Evolutionary conservation across 805 yeast species (phyloP), one percentile per base, ranked within the genome.

Genomic region (Pichia californica): DNA sequence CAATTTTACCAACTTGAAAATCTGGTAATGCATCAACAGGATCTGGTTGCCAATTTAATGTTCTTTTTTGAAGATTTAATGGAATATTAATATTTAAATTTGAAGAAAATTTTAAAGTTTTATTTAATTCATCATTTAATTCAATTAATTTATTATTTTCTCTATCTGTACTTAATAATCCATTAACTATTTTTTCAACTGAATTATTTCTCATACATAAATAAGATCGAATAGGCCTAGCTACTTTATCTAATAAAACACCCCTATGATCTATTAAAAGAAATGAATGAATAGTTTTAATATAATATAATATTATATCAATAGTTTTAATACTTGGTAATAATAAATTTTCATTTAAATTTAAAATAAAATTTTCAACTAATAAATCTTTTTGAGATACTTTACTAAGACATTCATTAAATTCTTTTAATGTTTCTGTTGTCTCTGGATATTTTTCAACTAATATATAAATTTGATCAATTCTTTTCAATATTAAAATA

Each of bases 1-100:
- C 73, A 19, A 74, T 77, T 36, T 72, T 70, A 10, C 71, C 73
- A 47, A 77, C 76, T 36, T 76, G 73, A 64, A 84, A 88, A 59
- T 87, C 95, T 0, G 89, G 86, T n/a, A 88, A 73, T 0, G 96
- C 94, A 63, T 88, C 96, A 14, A 85, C 73, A 0, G 96, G 96
- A 52, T 86, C 95, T 0, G 96, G 96, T 8, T 61, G 59, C 96
- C 96, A 87, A 37, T 73, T 66, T 3, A 78, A 54, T 51, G 38
- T 67, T 56, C 43, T 31, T 27, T 34, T 38, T 25, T 36, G 37
- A 5, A 20, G 13, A 38, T 55, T 47, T 38, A 21, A 19, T 19
- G 29, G 19, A 49, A 37, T 21, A 36, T 13, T 31, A 5, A 43
- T 16, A 61, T 50, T 33, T 56, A 28, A 25, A 28, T 5, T 23